These are phyloP conservation scores for Zoysia japonica DNA, from an alignment of 176 grass and related monocot species.

Conservation along the genomic window DNA sequence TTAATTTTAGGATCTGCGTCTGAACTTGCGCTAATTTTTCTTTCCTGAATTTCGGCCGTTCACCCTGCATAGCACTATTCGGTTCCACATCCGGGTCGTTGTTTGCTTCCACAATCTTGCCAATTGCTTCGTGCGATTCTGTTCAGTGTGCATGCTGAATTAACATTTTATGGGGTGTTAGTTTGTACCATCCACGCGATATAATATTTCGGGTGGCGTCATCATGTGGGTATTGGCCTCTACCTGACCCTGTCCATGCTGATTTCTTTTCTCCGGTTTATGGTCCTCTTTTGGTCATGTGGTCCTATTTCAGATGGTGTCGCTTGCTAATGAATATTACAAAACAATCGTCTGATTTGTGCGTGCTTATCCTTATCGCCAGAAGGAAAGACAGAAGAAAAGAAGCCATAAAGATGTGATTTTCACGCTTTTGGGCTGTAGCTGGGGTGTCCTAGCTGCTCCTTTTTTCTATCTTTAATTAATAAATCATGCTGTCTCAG, in stretches of 20 bases:
- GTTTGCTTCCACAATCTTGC: conserved; percentile 7
- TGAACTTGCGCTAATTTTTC: conserved; percentile 3
- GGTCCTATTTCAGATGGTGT: conserved; percentile 29
- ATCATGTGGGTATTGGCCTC: conserved; percentile 35
- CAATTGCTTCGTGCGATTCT: conserved; percentile 16
- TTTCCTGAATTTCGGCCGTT: background rate
- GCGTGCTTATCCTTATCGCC: conserved; percentile 47
- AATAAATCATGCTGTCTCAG: background rate
- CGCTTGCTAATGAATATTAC: conserved; percentile 40
- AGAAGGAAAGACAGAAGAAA: conserved; percentile 14
- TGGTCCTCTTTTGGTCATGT: conserved; percentile 28
- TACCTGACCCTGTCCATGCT: conserved; percentile 34
- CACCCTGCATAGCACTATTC: background rate
- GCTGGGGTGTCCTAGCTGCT: conserved; percentile 43
- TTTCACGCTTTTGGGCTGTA: conserved; percentile 50
- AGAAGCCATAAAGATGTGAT: conserved; percentile 43
- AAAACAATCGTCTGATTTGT: conserved; percentile 35
- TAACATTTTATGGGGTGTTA: background rate
- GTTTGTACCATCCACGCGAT: conserved; percentile 22
- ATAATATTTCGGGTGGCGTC: conserved; percentile 5
- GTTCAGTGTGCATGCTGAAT: conserved; percentile 16
- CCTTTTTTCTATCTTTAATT: conserved; percentile 32
- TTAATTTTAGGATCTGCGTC: background rate
- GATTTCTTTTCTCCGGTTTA: conserved; percentile 26
- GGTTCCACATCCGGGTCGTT: background rate